These are phyloP conservation scores for Sequoia sempervirens DNA, from an alignment of 75 land plant species.

Conservation along the genomic window DNA sequence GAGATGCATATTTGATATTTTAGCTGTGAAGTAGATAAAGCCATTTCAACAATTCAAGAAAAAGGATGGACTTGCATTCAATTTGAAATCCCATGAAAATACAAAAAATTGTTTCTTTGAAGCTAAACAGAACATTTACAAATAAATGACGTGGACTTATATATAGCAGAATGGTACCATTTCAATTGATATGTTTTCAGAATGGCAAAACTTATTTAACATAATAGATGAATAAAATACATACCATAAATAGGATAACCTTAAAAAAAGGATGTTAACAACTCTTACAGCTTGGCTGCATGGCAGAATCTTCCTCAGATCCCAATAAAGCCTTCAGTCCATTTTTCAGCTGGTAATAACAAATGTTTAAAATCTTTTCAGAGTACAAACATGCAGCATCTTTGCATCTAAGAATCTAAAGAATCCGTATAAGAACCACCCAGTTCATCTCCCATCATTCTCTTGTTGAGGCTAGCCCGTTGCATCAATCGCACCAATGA, in stretches of 20 bases:
- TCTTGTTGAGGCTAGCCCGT: constrained; percentile 77
- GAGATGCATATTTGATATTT: not conserved
- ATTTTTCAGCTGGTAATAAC: not conserved
- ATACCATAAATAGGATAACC: not conserved
- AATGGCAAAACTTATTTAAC: not conserved
- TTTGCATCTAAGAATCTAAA: not conserved
- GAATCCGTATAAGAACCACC: not conserved
- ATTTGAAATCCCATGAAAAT: not conserved
- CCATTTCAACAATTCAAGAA: not conserved
- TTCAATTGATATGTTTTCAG: not conserved
- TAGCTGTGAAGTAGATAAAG: not conserved
- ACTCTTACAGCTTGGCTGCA: not conserved
- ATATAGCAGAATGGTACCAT: not conserved
- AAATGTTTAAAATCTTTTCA: not conserved
- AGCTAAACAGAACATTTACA: not conserved
- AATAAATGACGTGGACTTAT: not conserved
- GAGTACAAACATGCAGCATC: not conserved
- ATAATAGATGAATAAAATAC: not conserved
- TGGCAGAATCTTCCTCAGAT: not conserved
- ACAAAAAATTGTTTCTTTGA: not conserved
- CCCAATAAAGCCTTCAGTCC: not conserved
- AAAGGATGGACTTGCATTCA: not conserved
- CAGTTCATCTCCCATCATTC: constrained; percentile 25
- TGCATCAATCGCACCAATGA: constrained; percentile 77
- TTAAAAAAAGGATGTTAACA: not conserved